Evolutionary conservation across 2,329 filamentous ascomycete species (phyloP).

Genomic region (Arthroderma sp.): DNA sequence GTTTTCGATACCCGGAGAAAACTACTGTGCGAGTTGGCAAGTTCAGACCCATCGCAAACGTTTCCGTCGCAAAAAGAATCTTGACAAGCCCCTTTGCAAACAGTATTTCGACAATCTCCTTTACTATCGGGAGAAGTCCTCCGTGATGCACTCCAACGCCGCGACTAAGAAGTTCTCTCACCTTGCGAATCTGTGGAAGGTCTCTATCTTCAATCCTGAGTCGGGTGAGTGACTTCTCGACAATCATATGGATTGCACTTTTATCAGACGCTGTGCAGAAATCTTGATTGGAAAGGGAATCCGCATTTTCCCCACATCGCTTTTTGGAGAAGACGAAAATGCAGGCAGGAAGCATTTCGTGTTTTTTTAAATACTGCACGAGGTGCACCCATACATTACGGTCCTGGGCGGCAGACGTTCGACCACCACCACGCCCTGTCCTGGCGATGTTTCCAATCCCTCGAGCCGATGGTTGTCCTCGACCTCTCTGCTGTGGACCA

Average conservation of each 20-base stretch:
- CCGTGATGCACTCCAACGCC: constrained; percentile 96
- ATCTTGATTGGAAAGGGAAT: constrained; percentile 87
- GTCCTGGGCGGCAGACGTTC: constrained; percentile 84
- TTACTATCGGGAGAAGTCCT: constrained; percentile 87
- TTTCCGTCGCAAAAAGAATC: constrained; percentile 93
- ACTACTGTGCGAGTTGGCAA: constrained; percentile 91
- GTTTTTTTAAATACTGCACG: constrained; percentile 79
- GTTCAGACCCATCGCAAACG: constrained; percentile 97
- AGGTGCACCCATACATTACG: constrained; percentile 95
- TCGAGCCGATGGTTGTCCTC: constrained; percentile 45
- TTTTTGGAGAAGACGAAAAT: constrained; percentile 99
- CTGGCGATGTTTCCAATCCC: constrained; percentile 78
- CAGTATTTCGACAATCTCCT: constrained; percentile 92
- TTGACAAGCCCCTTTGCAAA: constrained; percentile 94
- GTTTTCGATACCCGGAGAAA: constrained; percentile 93
- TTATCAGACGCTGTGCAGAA: constrained; percentile 90
- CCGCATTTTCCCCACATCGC: constrained; percentile 91
- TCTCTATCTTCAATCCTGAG: constrained; percentile 79
- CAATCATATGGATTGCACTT: constrained; percentile 93
- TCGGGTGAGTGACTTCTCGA: constrained; percentile 85
- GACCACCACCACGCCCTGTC: constrained; percentile 69
- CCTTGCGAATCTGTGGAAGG: constrained; percentile 81
- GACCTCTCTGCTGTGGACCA: constrained; percentile 41
- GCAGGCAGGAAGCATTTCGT: constrained; percentile 76
- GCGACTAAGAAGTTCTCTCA: constrained; percentile 71